Percentiles rank a stretch among this genome's conserved stretches.
Evolutionary conservation across 345 rosid genomes (phyloP).

Genomic region (Erysimum cheiranthoides): DNA sequence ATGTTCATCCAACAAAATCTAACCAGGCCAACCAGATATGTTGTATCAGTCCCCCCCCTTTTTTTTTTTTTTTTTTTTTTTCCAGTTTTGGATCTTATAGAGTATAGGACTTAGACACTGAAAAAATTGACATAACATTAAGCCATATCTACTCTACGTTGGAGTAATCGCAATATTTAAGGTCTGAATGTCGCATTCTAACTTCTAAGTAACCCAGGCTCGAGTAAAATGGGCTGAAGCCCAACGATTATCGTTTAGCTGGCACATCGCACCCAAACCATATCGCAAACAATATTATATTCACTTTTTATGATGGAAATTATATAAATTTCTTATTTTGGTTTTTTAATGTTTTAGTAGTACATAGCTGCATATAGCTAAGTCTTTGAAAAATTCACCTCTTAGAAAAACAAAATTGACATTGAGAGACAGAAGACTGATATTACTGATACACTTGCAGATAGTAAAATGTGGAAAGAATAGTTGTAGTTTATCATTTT

Average conservation of each 20-base stretch:
- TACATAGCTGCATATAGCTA: constrained; percentile 5
- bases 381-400: constrained; percentile 10
- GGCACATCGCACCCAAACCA: background rate
- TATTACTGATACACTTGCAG: constrained; percentile 22
- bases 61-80: no score
- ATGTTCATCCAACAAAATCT: background rate
- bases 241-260: background rate
- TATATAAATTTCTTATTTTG: background rate
- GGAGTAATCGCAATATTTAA: background rate
- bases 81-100: background rate
- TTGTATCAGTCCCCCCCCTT: no score
- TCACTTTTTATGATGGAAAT: background rate
- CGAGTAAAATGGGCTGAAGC: constrained; percentile 29
- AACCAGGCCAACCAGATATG: background rate
- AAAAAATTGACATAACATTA: background rate
- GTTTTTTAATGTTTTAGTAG: background rate
- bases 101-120: no score
- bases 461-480: constrained; percentile 38
- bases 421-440: constrained; percentile 34
- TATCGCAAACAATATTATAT: background rate
- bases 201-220: background rate
- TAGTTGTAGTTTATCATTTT: constrained; percentile 33
- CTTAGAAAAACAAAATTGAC: constrained; percentile 13
- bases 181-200: background rate
- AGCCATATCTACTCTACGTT: background rate